These are phyloP conservation scores for Choanephora cucurbitarum DNA, from an alignment of 371 early-diverging fungal genomes.

Conservation along the genomic window DNA sequence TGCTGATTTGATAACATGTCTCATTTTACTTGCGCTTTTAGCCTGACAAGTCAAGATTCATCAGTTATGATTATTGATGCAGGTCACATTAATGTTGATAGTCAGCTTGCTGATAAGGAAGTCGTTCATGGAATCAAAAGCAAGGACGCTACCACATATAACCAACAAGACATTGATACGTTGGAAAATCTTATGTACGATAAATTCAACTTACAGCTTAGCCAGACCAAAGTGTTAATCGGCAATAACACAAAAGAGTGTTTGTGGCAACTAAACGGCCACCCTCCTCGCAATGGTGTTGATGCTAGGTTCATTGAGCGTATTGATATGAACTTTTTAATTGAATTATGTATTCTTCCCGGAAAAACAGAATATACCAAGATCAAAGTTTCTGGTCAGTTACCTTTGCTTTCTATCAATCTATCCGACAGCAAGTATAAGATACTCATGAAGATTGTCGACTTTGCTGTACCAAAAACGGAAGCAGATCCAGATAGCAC, in stretches of 20 bases:
- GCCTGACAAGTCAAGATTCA: conserved; percentile 39
- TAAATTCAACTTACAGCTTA: conserved; percentile 70
- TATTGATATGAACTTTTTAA: conserved; percentile 68
- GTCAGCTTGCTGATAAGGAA: conserved; percentile 66
- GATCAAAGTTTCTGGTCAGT: conserved; percentile 68
- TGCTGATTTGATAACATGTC: neutral
- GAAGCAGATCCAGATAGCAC: conserved; percentile 18
- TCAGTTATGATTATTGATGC: conserved; percentile 76
- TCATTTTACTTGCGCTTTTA: neutral
- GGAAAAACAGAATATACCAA: conserved; percentile 66
- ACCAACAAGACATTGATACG: conserved; percentile 55
- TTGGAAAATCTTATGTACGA: conserved; percentile 80
- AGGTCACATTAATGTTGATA: conserved; percentile 77
- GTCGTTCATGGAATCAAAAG: conserved; percentile 58
- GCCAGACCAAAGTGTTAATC: conserved; percentile 67
- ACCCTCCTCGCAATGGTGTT: conserved; percentile 21
- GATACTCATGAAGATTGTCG: conserved; percentile 74
- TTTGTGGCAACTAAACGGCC: conserved; percentile 57
- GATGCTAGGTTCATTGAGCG: conserved; percentile 68
- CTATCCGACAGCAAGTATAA: conserved; percentile 85
- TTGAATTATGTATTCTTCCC: conserved; percentile 78
- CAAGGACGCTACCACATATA: conserved; percentile 52
- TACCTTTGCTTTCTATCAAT: conserved; percentile 76
- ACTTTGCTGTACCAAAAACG: conserved; percentile 53
- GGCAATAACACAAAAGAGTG: conserved; percentile 67